phyloP scores from a whole-genome alignment of 805 yeast genomes.

The Brettanomyces nanus region DNA sequence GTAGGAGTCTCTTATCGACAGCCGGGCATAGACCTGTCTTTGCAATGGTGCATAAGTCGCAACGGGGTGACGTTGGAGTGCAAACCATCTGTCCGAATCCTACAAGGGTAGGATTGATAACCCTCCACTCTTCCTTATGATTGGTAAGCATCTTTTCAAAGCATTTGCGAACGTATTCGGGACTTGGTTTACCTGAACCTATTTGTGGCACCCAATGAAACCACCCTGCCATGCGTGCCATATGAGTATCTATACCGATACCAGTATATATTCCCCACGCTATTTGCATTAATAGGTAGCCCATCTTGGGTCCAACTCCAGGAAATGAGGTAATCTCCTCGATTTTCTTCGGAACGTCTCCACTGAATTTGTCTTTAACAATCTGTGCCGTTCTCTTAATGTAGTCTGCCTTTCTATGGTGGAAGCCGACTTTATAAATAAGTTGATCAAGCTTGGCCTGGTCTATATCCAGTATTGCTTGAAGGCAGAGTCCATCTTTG shows the following conservation, averaged over 20 bases:
- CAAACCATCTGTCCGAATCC: conserved; percentile 93
- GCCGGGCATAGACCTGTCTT: conserved; percentile 48
- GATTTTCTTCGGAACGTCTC: conserved; percentile 68
- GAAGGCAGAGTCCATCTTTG: conserved; percentile 46
- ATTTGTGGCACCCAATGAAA: conserved; percentile 64
- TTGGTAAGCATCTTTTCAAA: conserved; percentile 69
- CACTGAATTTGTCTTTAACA: conserved; percentile 38
- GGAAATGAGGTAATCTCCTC: conserved; percentile 64
- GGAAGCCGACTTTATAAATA: conserved; percentile 83
- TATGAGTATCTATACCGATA: conserved; percentile 92
- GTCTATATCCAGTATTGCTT: conserved; percentile 40
- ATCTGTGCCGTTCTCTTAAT: conserved; percentile 55
- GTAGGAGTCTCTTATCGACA: conserved; percentile 39
- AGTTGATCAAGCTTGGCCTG: conserved; percentile 53
- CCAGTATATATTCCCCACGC: conserved; percentile 77
- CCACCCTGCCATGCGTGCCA: conserved; percentile 69
- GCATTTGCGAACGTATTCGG: conserved; percentile 65
- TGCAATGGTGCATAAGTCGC: conserved; percentile 62
- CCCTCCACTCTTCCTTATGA: conserved; percentile 58
- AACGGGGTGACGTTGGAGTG: conserved; percentile 57
- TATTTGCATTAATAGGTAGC: conserved; percentile 65
- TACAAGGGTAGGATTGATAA: conserved; percentile 77
- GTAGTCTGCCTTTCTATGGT: conserved; percentile 65
- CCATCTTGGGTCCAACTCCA: conserved; percentile 97
- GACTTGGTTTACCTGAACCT: conserved; percentile 44